These are phyloP conservation scores for Capsicum rhomboideum DNA, from an alignment of 257 asterid species.

Conservation along the genomic window DNA sequence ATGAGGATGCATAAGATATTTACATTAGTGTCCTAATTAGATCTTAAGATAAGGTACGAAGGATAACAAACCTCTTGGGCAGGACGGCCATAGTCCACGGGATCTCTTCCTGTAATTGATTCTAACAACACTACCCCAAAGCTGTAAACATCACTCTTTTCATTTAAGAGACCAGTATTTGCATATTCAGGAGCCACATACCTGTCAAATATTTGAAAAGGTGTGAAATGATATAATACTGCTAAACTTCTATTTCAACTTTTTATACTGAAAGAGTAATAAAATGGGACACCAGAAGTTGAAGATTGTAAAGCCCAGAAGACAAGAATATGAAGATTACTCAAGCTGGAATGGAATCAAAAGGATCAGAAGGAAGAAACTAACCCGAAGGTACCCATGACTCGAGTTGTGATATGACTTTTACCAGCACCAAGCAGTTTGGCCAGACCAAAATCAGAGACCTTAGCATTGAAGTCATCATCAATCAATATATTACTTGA, in stretches of 20 bases:
- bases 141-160: conserved; percentile 92
- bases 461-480: conserved; percentile 81
- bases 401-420: conserved; percentile 90
- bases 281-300: background rate
- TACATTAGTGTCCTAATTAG: background rate
- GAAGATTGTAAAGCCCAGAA: background rate
- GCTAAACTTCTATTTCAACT: background rate
- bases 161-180: conserved; percentile 85
- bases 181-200: conserved; percentile 99
- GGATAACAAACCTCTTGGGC: conserved; percentile 63
- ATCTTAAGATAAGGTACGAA: background rate
- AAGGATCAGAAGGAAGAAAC: conserved; percentile 13
- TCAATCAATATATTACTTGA: conserved; percentile 92
- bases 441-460: conserved; percentile 95
- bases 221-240: background rate
- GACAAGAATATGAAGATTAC: background rate
- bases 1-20: background rate
- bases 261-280: background rate
- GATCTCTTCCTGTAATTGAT: conserved; percentile 96
- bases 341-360: background rate
- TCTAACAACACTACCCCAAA: conserved; percentile 84
- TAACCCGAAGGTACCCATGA: conserved; percentile 98
- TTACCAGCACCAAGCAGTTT: conserved; percentile 92
- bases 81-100: conserved; percentile 93
- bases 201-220: conserved; percentile 25